These are phyloP conservation scores for Cunninghamia lanceolata DNA, from an alignment of 75 land plant species.

Conservation along the genomic window DNA sequence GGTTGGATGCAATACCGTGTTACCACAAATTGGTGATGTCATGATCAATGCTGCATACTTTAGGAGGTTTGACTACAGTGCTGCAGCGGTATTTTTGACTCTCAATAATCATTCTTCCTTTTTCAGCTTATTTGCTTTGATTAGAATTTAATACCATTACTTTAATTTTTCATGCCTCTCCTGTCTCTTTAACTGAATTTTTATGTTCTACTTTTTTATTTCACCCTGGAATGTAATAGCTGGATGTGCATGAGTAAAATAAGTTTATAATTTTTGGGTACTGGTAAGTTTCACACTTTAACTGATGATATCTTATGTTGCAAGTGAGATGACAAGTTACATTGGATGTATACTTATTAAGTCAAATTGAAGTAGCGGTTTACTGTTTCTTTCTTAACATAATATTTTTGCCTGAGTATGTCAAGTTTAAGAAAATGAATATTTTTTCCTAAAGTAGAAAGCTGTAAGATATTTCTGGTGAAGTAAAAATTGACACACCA, in stretches of 20 bases:
- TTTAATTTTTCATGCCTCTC: neutral
- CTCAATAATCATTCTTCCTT: neutral
- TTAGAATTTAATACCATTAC: neutral
- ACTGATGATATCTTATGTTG: neutral
- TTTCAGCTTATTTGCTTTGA: neutral
- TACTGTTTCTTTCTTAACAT: neutral
- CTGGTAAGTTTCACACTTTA: neutral
- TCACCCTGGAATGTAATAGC: neutral
- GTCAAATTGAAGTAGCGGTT: neutral
- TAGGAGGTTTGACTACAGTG: slow-evolving; percentile 82
- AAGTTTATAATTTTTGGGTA: neutral
- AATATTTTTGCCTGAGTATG: neutral
- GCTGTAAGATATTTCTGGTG: neutral
- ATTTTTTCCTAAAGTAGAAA: neutral
- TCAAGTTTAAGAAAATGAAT: neutral
- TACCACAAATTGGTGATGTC: slow-evolving; percentile 55
- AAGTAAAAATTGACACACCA: neutral
- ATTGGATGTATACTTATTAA: neutral
- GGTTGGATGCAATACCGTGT: slow-evolving; percentile 60
- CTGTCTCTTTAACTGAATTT: neutral
- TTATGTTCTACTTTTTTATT: neutral
- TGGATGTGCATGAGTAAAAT: neutral
- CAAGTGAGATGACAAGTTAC: neutral
- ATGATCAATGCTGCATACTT: slow-evolving; percentile 78
- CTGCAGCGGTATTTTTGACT: slow-evolving; percentile 60